Evolutionary conservation across 2,329 filamentous ascomycete species (phyloP), one percentile per base, ranked within the genome.

Genomic region (Sporothrix pallida): DNA sequence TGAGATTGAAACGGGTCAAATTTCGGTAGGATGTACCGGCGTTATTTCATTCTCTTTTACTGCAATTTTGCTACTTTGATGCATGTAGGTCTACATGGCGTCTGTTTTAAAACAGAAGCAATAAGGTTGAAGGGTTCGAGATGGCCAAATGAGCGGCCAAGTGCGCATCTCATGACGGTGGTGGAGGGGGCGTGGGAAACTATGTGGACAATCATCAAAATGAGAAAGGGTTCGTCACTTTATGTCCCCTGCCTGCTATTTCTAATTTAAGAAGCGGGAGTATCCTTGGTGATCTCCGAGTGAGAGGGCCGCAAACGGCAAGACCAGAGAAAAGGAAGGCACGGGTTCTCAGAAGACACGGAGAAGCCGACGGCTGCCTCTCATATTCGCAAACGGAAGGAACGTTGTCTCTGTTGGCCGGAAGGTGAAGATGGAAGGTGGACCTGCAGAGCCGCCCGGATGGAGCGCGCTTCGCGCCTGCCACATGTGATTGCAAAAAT

Each of bases 241-340:
- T 13, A 12, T 37, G n/a, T 20, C 26, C 42, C 20, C 31, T 37
- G 31, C 46, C 17, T 17, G 10, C n/a, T 44, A n/a, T 44, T 72
- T 44, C 48, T 68, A 72, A 50, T 56, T 67, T 23, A 65, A 72
- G 71, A 4, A 72, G 71, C 71, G 71, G 71, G 71, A 72, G n/a
- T 72, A 58, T 46, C 71, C 60, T 72, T 42, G 54, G 20, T 42
- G 68, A 70, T 58, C 68, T 9, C 12, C 44, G 26, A 52, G 50
- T 15, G 48, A 26, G 67, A 54, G 52, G 68, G 52, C 31, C 48
- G 42, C 26, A 6, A 37, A 26, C 37, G 37, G 26, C 37, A 60
- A 70, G 52, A 56, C 68, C 37, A 17, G 12, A 23, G 13, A 23
- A 20, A 37, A 4, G 46, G 26, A 46, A 52, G 65, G 23, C 31